A percentile compares a stretch with the other conserved stretches of the same genome.
Evolutionary conservation across 2,329 filamentous ascomycete genomes (phyloP).

Genomic region (Arthrobotrys iridis): DNA sequence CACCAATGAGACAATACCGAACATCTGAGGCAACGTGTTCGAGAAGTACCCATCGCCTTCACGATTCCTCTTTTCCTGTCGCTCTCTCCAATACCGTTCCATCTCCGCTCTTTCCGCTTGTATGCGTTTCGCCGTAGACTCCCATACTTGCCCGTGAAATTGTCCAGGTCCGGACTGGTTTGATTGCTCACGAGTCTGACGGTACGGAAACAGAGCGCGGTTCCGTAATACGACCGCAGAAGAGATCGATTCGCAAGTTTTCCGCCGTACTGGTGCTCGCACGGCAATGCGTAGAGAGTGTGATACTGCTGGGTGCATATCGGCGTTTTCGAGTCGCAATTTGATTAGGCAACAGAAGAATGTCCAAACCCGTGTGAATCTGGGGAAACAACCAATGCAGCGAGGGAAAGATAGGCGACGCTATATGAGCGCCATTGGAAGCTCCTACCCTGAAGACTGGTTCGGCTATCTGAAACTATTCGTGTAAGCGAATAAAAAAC

Average conservation of each 20-base stretch:
- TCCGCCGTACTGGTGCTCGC: constrained; percentile 29
- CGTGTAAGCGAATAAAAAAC: background rate
- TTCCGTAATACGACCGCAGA: constrained; percentile 15
- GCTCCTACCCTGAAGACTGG: constrained; percentile 1
- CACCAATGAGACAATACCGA: constrained; percentile 63
- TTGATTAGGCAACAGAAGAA: background rate
- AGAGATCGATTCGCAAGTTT: constrained; percentile 14
- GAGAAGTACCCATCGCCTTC: constrained; percentile 60
- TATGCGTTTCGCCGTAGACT: constrained; percentile 69
- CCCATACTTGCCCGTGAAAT: constrained; percentile 71
- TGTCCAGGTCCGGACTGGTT: constrained; percentile 14
- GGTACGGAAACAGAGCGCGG: constrained; percentile 4
- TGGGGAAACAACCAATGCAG: constrained; percentile 16
- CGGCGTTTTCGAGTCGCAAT: background rate
- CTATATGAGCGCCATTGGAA: constrained; percentile 44
- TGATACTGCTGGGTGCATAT: constrained; percentile 40
- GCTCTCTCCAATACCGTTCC: constrained; percentile 64
- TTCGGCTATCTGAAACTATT: constrained; percentile 32
- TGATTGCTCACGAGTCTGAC: constrained; percentile 41
- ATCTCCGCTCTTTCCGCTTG: constrained; percentile 68
- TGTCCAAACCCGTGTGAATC: constrained; percentile 10
- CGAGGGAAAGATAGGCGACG: constrained; percentile 1
- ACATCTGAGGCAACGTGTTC: constrained; percentile 67
- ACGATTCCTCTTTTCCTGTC: constrained; percentile 55
- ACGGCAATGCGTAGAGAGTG: constrained; percentile 24